A percentile compares a stretch with the other conserved stretches of the same genome.
These are phyloP conservation scores for Castanospermum australe DNA, from an alignment of 306 rosid species.

Conservation along the genomic window DNA sequence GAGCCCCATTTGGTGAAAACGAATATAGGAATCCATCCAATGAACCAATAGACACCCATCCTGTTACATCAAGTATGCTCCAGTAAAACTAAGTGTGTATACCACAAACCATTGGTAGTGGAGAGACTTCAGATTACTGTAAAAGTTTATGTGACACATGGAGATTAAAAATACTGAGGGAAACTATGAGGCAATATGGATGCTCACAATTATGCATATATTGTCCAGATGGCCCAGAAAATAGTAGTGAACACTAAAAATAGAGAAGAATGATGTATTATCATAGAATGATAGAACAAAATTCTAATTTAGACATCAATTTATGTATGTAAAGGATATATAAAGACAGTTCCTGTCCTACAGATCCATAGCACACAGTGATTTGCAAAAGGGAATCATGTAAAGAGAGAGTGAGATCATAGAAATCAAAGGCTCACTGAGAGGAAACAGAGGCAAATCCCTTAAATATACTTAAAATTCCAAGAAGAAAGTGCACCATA, in stretches of 20 bases:
- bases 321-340: background rate
- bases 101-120: background rate
- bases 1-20: conserved; percentile 54
- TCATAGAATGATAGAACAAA: background rate
- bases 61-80: conserved; percentile 21
- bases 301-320: background rate
- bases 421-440: too few relatives aligned
- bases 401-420: conserved; percentile 14
- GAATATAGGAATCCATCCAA: conserved; percentile 58
- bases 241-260: background rate
- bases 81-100: background rate
- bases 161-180: background rate
- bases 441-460: too few relatives aligned
- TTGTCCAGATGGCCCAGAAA: too few relatives aligned
- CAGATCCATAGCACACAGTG: too few relatives aligned
- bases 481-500: too few relatives aligned
- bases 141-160: background rate
- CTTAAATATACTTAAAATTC: too few relatives aligned
- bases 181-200: background rate
- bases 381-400: background rate
- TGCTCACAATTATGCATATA: background rate
- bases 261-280: background rate
- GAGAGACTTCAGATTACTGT: background rate
- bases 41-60: conserved; percentile 65
- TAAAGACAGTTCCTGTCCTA: background rate